Conservation (phyloP, 768 basidiomycete species). For the Russula virescens region DNA sequence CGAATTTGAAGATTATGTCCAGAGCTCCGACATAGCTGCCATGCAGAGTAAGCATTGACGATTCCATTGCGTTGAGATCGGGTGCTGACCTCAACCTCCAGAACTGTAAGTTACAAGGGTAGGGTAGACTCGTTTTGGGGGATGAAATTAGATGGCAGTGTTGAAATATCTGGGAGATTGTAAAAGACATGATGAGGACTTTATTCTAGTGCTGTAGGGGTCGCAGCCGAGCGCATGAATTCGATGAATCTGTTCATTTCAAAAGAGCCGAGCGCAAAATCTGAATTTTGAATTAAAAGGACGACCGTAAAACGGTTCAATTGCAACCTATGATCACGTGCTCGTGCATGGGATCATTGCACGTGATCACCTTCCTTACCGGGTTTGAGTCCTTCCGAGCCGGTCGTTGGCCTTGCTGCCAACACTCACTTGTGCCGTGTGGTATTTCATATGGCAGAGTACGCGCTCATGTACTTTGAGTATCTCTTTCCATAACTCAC, state of each 20-base stretch:
- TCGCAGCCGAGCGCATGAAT: background rate
- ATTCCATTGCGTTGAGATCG: background rate
- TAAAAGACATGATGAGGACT: background rate
- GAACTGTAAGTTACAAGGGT: constrained; percentile 41
- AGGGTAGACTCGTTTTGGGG: background rate
- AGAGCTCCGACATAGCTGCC: constrained; percentile 86
- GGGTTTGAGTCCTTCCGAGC: background rate
- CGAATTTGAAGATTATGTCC: constrained; percentile 83
- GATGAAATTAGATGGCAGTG: background rate
- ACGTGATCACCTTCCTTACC: constrained; percentile 4
- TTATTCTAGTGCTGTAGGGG: background rate
- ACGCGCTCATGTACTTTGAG: background rate
- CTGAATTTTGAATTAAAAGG: too few relatives aligned
- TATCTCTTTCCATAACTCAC: background rate
- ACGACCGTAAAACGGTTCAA: too few relatives aligned
- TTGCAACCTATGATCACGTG: too few relatives aligned
- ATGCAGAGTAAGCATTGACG: constrained; percentile 70
- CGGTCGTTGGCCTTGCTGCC: background rate
- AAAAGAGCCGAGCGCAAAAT: too few relatives aligned
- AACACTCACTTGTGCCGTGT: background rate
- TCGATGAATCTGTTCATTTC: background rate
- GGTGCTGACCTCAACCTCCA: constrained; percentile 8
- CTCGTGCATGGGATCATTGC: background rate
- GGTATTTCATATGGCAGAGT: constrained; percentile 13
- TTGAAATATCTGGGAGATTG: background rate